These are phyloP conservation scores for Galium porrigens DNA, from an alignment of 305 asterid genomes.

Conservation along the genomic window DNA sequence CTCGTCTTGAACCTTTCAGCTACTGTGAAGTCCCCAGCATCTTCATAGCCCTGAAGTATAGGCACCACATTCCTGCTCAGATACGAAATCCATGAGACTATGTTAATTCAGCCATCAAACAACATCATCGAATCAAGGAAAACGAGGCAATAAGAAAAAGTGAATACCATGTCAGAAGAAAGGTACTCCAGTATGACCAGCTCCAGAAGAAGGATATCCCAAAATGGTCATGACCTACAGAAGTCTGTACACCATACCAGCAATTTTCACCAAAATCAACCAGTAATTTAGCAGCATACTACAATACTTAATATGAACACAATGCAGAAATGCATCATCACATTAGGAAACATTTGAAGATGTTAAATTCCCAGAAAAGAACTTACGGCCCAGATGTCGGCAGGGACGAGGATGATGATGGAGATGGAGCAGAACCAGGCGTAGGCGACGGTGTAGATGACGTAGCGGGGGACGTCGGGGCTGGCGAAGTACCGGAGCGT, in stretches of 20 bases:
- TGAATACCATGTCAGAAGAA: conserved; percentile 55
- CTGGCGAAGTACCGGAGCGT: conserved; percentile 53
- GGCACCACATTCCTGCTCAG: conserved; percentile 75
- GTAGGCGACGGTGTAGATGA: conserved; percentile 47
- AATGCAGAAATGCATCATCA: neutral
- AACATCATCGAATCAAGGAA: no score
- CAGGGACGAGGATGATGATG: conserved; percentile 60
- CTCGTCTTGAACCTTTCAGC: conserved; percentile 55
- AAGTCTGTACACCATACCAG: conserved; percentile 24
- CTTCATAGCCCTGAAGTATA: conserved; percentile 70
- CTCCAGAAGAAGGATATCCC: conserved; percentile 65
- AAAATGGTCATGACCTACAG: conserved; percentile 28
- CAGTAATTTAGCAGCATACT: no score
- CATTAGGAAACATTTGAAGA: neutral
- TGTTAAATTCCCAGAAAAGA: neutral
- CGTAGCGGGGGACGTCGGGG: conserved; percentile 51
- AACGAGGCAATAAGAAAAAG: no score
- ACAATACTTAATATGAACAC: neutral
- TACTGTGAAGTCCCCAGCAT: conserved; percentile 66
- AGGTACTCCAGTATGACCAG: conserved; percentile 78
- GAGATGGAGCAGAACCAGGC: conserved; percentile 67
- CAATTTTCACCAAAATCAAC: no score
- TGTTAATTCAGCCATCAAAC: conserved; percentile 10
- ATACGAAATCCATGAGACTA: conserved; percentile 29
- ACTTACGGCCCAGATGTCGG: conserved; percentile 67